phyloP scores from a whole-genome alignment of 1,139 yeast genomes.

The Candida glucosophila region DNA sequence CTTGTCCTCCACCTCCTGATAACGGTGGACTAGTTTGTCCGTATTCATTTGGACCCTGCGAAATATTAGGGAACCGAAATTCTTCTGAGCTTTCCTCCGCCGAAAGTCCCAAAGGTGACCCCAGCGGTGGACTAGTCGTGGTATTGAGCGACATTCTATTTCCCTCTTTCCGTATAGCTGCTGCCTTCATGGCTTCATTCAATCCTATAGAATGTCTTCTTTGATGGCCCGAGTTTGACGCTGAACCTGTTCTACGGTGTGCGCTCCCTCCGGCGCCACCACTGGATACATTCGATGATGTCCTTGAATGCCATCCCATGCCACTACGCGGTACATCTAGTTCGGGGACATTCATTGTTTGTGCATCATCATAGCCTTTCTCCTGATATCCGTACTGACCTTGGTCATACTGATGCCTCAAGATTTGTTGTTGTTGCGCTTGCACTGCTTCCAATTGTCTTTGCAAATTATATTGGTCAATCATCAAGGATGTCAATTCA shows the following conservation, averaged over 20 bases:
- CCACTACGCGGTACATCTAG: constrained; percentile 22
- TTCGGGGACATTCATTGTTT: constrained; percentile 9
- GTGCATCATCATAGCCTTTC: constrained; percentile 8
- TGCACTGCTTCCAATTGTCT: constrained; percentile 88
- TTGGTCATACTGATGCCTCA: constrained; percentile 53
- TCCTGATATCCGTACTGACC: too few species aligned
- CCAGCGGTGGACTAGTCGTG: background rate
- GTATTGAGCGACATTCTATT: constrained; percentile 22
- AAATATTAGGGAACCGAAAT: constrained; percentile 32
- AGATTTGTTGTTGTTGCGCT: constrained; percentile 82
- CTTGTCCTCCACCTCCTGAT: constrained; percentile 9
- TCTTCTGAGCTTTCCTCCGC: too few species aligned
- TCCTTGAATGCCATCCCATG: too few species aligned
- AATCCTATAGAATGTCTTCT: constrained; percentile 91
- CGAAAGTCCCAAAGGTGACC: constrained; percentile 4
- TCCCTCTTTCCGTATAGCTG: constrained; percentile 72
- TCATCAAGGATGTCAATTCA: constrained; percentile 90
- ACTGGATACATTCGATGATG: constrained; percentile 21
- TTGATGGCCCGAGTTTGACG: constrained; percentile 52
- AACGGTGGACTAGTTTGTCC: constrained; percentile 10
- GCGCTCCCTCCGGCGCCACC: constrained; percentile 7
- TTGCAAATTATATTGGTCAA: constrained; percentile 86
- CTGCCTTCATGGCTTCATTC: constrained; percentile 92
- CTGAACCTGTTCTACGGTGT: constrained; percentile 33
- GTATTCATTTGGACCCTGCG: constrained; percentile 10